Evolutionary conservation across 805 yeast genomes (phyloP).

Genomic region (Starmerella bombicola): DNA sequence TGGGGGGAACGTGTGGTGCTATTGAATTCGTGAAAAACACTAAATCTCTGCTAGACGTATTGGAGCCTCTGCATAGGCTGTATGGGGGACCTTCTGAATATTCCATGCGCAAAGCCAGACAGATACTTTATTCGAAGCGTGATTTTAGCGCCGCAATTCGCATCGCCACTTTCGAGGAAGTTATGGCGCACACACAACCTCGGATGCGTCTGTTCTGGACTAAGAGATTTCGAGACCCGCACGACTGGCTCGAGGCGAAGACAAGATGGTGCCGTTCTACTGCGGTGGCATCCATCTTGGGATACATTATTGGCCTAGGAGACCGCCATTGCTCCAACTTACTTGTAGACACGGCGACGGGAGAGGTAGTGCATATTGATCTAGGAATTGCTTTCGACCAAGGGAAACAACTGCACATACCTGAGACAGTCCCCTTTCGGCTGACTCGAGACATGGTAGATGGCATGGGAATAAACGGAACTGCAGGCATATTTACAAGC

Average conservation of each 20-base stretch:
- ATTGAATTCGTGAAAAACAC: constrained; percentile 83
- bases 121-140: constrained; percentile 28
- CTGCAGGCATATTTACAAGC: constrained; percentile 59
- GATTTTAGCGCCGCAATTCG: constrained; percentile 31
- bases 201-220: constrained; percentile 59
- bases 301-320: constrained; percentile 81
- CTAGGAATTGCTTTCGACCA: constrained; percentile 95
- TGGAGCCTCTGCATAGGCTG: constrained; percentile 54
- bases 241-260: constrained; percentile 60
- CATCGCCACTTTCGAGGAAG: constrained; percentile 32
- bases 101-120: constrained; percentile 39
- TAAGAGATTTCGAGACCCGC: constrained; percentile 51
- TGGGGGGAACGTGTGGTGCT: constrained; percentile 77
- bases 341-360: constrained; percentile 62
- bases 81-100: constrained; percentile 32
- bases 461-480: constrained; percentile 84
- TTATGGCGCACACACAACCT: constrained; percentile 48
- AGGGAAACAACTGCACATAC: constrained; percentile 69
- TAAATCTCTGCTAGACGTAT: constrained; percentile 52
- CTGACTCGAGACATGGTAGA: constrained; percentile 82
- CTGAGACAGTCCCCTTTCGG: constrained; percentile 90
- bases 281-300: constrained; percentile 77
- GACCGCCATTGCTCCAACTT: constrained; percentile 91
- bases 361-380: constrained; percentile 93
- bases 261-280: constrained; percentile 59